A percentile compares a stretch with the other conserved stretches of the same genome.
phyloP scores from a whole-genome alignment of 129 eudicot genomes.

The Gnaphalium uliginosum region DNA sequence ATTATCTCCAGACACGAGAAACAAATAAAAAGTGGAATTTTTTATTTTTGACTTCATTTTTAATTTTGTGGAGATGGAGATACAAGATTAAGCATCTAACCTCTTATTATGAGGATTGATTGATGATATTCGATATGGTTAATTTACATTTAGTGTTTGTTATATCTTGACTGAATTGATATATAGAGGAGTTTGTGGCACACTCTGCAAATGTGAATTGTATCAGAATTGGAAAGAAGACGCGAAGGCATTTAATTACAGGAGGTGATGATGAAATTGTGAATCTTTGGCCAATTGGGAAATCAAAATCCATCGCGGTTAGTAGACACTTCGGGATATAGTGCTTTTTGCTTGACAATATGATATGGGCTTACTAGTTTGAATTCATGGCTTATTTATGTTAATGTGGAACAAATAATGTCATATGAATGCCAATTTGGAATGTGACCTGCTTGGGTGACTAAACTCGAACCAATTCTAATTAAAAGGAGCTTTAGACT shows the following conservation, averaged over 20 bases:
- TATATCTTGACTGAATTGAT: constrained; percentile 53
- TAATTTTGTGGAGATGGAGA: background rate
- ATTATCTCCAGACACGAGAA: background rate
- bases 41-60: background rate
- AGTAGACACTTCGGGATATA: constrained; percentile 31
- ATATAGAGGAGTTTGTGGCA: constrained; percentile 86
- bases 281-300: constrained; percentile 86
- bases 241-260: constrained; percentile 54
- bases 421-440: background rate
- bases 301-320: constrained; percentile 59
- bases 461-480: background rate
- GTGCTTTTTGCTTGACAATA: background rate
- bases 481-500: background rate
- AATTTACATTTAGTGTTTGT: constrained; percentile 8
- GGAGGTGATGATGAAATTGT: constrained; percentile 92
- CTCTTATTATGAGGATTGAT: background rate
- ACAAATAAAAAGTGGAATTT: background rate
- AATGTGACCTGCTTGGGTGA: background rate
- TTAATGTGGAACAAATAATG: constrained; percentile 6
- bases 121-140: background rate
- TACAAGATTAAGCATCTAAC: background rate
- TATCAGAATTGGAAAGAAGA: constrained; percentile 74
- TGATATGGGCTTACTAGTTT: background rate
- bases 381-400: background rate
- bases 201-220: constrained; percentile 90